A percentile compares a stretch with the other conserved stretches of the same genome.
These are phyloP conservation scores for Marasmius tenuissimus DNA, from an alignment of 1,284 basidiomycete genomes.

Conservation along the genomic window DNA sequence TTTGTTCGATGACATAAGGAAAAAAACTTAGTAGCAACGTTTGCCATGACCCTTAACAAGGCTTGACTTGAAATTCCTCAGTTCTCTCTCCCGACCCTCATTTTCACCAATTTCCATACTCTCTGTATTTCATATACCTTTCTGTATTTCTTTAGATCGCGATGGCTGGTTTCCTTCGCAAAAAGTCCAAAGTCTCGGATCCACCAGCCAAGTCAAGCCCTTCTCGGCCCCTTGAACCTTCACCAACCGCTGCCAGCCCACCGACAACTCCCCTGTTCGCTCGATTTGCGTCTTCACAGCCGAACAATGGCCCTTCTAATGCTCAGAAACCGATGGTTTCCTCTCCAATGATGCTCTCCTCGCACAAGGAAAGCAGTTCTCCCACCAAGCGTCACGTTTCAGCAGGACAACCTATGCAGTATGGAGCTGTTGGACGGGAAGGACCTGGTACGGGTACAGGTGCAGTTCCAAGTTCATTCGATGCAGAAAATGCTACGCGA, in stretches of 20 bases:
- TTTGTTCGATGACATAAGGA: too few relatives aligned
- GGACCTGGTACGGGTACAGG: not conserved
- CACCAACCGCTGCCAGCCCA: constrained; percentile 15
- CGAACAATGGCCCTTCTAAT: constrained; percentile 8
- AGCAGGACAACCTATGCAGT: not conserved
- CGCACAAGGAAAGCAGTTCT: constrained; percentile 25
- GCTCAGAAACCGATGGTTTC: constrained; percentile 6
- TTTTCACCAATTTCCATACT: constrained; percentile 1
- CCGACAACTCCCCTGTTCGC: constrained; percentile 39
- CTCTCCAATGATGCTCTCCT: constrained; percentile 12
- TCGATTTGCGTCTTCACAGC: constrained; percentile 28
- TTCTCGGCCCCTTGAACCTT: constrained; percentile 7
- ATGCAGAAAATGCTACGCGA: not conserved
- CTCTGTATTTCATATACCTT: not conserved
- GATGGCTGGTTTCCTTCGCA: constrained; percentile 57
- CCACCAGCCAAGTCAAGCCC: constrained; percentile 19
- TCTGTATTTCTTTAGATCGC: constrained; percentile 13
- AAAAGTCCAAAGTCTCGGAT: constrained; percentile 34
- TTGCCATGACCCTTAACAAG: too few relatives aligned
- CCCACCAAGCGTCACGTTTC: not conserved
- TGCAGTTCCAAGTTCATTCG: not conserved
- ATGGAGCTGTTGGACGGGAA: not conserved
- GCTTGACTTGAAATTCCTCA: too few relatives aligned
- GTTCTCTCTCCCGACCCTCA: too few relatives aligned
- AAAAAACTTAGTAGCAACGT: too few relatives aligned